These are phyloP conservation scores for Cenchrus fungigraminus DNA, from an alignment of 176 grass and related monocot species.

Conservation along the genomic window DNA sequence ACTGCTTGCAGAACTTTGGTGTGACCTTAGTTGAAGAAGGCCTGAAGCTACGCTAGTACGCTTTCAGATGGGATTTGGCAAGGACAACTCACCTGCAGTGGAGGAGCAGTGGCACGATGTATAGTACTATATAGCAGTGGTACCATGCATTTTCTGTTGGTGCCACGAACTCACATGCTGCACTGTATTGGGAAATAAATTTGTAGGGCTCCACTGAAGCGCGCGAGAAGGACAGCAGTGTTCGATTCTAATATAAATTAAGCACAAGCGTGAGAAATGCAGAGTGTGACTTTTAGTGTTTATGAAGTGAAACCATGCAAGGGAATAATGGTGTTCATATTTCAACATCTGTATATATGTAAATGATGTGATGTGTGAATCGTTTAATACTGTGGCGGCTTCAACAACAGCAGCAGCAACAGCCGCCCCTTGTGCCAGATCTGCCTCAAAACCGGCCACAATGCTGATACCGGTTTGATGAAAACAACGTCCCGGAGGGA, in stretches of 20 bases:
- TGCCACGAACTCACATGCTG: background rate
- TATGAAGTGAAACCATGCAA: background rate
- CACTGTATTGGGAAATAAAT: too few relatives aligned
- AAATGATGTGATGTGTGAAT: too few relatives aligned
- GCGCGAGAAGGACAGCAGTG: background rate
- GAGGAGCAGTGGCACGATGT: background rate
- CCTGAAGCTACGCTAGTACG: too few relatives aligned
- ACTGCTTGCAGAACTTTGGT: constrained; percentile 91
- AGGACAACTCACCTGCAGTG: background rate
- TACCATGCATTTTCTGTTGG: background rate
- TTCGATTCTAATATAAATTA: background rate
- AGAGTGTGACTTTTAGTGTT: background rate
- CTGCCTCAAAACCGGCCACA: too few relatives aligned
- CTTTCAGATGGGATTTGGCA: too few relatives aligned
- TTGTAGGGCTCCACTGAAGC: background rate
- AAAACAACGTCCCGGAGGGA: too few relatives aligned
- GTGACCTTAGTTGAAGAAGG: constrained; percentile 48
- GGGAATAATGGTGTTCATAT: too few relatives aligned
- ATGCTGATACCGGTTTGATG: too few relatives aligned
- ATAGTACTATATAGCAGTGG: background rate
- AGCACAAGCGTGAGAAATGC: background rate
- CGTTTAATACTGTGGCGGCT: too few relatives aligned
- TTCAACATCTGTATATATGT: too few relatives aligned
- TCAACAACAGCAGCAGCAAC: too few relatives aligned
- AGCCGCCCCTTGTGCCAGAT: too few relatives aligned